Conservation (phyloP, 2,329 filamentous ascomycete genomes). For the Beauveria asiatica region DNA sequence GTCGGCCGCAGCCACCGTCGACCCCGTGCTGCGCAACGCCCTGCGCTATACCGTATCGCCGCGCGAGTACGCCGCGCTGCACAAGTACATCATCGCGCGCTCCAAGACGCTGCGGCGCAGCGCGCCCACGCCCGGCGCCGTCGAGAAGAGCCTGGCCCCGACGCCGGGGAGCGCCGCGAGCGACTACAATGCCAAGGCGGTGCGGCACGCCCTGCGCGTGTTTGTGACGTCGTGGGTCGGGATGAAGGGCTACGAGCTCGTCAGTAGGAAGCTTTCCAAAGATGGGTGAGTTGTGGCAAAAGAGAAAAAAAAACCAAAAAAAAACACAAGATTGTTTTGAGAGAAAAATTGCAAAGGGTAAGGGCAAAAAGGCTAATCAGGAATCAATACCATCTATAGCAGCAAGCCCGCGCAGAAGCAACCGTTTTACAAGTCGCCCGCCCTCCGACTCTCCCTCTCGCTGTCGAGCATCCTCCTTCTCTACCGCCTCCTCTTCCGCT, state of each 20-base stretch:
- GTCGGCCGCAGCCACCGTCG: slow-evolving; percentile 27
- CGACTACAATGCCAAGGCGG: slow-evolving; percentile 61
- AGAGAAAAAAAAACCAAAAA: not conserved
- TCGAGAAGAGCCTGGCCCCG: slow-evolving; percentile 33
- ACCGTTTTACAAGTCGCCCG: slow-evolving; percentile 55
- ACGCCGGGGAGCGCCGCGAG: slow-evolving; percentile 25
- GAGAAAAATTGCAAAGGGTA: too few species aligned
- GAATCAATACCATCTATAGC: slow-evolving; percentile 11
- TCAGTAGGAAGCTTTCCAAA: slow-evolving; percentile 39
- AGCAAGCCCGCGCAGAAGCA: slow-evolving; percentile 34
- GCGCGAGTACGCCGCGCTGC: slow-evolving; percentile 76
- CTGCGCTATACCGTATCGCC: slow-evolving; percentile 79
- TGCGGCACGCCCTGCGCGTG: slow-evolving; percentile 62
- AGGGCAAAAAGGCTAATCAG: not conserved
- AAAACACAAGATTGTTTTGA: too few species aligned
- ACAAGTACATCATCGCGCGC: slow-evolving; percentile 73
- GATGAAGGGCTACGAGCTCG: slow-evolving; percentile 53
- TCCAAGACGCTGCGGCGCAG: slow-evolving; percentile 49
- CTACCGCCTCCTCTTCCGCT: slow-evolving; percentile 82
- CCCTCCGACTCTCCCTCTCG: slow-evolving; percentile 70
- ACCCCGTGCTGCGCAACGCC: slow-evolving; percentile 74
- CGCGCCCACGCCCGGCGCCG: slow-evolving; percentile 46
- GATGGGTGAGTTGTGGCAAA: slow-evolving; percentile 32
- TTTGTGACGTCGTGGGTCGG: slow-evolving; percentile 56
- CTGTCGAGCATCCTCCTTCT: slow-evolving; percentile 79